Percentiles rank a stretch among this genome's conserved stretches.
Evolutionary conservation across 345 rosid species (phyloP).

Genomic region (Lagerstroemia speciosa): DNA sequence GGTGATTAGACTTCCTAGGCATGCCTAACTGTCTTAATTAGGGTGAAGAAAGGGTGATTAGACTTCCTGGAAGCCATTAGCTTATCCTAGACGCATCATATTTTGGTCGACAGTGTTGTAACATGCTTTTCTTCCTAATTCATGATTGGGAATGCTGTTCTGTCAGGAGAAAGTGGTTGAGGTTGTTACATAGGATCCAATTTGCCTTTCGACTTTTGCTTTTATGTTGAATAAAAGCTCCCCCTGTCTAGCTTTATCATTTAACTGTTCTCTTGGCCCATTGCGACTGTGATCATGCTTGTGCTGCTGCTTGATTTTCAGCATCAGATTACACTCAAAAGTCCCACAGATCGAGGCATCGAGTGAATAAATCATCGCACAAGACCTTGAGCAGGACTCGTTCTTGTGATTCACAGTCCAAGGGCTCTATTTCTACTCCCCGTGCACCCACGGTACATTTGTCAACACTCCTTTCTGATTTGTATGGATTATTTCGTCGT

Average conservation of each 20-base stretch:
- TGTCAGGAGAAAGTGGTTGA: constrained; percentile 12
- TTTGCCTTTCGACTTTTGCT: constrained; percentile 38
- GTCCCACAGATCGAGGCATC: constrained; percentile 51
- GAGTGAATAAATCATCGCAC: constrained; percentile 46
- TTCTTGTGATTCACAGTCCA: constrained; percentile 61
- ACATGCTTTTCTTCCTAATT: not conserved
- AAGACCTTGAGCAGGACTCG: constrained; percentile 52
- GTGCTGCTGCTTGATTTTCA: constrained; percentile 30
- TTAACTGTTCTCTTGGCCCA: constrained; percentile 29
- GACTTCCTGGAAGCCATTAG: not conserved
- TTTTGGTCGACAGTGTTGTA: not conserved
- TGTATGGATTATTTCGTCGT: not conserved
- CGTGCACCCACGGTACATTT: constrained; percentile 44
- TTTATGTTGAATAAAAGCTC: constrained; percentile 40
- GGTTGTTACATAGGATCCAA: constrained; percentile 60
- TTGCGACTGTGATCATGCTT: constrained; percentile 17
- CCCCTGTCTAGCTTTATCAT: constrained; percentile 26
- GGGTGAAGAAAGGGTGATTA: not conserved
- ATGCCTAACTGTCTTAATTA: not conserved
- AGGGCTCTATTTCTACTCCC: constrained; percentile 48
- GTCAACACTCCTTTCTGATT: constrained; percentile 2
- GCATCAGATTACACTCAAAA: constrained; percentile 79
- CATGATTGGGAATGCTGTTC: not conserved
- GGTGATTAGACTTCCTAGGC: not conserved
- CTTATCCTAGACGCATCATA: not conserved